phyloP scores from a whole-genome alignment of 2,329 filamentous ascomycete species.

The Alternaria metachromatica region DNA sequence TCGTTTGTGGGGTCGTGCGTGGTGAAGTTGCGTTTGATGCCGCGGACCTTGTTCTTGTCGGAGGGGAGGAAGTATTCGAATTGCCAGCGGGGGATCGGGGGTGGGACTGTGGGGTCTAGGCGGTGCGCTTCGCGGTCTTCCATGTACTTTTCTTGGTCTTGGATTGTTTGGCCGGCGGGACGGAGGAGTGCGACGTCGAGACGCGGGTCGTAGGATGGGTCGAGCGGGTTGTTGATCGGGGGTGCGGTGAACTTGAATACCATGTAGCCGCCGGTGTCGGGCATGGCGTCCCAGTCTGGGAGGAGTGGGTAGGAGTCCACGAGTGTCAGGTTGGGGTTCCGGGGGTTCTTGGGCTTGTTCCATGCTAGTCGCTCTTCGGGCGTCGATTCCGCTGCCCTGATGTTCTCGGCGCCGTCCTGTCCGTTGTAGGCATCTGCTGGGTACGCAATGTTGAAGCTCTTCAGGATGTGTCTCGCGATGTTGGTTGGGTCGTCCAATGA shows the following conservation, averaged over 20 bases:
- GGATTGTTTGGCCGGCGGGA: slow-evolving; percentile 60
- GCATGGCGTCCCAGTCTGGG: slow-evolving; percentile 66
- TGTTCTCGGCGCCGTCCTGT: slow-evolving; percentile 64
- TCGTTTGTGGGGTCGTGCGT: slow-evolving; percentile 61
- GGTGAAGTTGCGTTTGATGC: slow-evolving; percentile 64
- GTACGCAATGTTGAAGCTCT: slow-evolving; percentile 70
- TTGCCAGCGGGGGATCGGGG: slow-evolving; percentile 62
- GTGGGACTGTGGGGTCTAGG: slow-evolving; percentile 57
- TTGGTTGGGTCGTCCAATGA: slow-evolving; percentile 65
- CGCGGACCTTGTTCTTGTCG: slow-evolving; percentile 54
- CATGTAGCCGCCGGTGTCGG: slow-evolving; percentile 65
- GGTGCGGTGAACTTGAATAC: slow-evolving; percentile 68
- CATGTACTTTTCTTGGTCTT: slow-evolving; percentile 58
- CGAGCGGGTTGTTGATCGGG: slow-evolving; percentile 57
- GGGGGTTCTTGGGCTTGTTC: slow-evolving; percentile 65
- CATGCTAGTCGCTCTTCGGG: slow-evolving; percentile 65
- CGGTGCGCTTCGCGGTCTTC: slow-evolving; percentile 52
- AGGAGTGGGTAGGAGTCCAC: slow-evolving; percentile 67
- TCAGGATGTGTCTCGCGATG: slow-evolving; percentile 66
- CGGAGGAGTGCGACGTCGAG: slow-evolving; percentile 65
- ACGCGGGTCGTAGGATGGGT: slow-evolving; percentile 61
- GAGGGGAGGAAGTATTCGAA: slow-evolving; percentile 67
- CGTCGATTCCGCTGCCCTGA: slow-evolving; percentile 61
- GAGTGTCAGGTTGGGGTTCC: slow-evolving; percentile 63
- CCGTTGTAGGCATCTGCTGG: slow-evolving; percentile 70